Percentiles rank a stretch among this genome's conserved stretches.
phyloP scores from a whole-genome alignment of 2,329 filamentous ascomycete species.

The Ophidiomyces ophidiicola region DNA sequence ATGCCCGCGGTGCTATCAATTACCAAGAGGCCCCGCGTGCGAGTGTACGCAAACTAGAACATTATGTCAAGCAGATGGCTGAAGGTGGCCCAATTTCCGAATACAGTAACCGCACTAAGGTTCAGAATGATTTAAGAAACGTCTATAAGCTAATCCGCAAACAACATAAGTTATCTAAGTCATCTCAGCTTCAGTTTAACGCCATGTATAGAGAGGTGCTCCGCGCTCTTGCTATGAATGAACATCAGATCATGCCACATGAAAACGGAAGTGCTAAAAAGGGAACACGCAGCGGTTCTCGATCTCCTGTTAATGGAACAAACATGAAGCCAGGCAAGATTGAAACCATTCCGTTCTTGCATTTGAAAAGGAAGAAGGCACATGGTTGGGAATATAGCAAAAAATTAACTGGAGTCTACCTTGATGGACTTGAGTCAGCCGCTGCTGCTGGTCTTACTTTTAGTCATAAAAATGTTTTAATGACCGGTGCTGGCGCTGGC shows the following conservation, averaged over 20 bases:
- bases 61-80: slow-evolving; percentile 97
- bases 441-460: slow-evolving; percentile 81
- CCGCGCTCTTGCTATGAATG: slow-evolving; percentile 91
- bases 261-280: slow-evolving; percentile 57
- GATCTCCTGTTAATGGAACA: slow-evolving; percentile 10
- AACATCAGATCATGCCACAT: slow-evolving; percentile 87
- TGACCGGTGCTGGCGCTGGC: slow-evolving; percentile 95
- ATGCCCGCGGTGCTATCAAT: slow-evolving; percentile 80
- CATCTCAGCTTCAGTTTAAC: slow-evolving; percentile 93
- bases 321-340: slow-evolving; percentile 55
- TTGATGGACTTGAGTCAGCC: slow-evolving; percentile 81
- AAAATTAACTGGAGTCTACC: slow-evolving; percentile 85
- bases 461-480: slow-evolving; percentile 87
- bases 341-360: slow-evolving; percentile 94
- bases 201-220: slow-evolving; percentile 86
- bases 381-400: slow-evolving; percentile 99
- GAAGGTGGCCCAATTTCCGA: slow-evolving; percentile 97
- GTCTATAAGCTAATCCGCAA: slow-evolving; percentile 98
- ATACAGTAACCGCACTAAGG: slow-evolving; percentile 95
- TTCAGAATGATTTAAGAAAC: slow-evolving; percentile 84
- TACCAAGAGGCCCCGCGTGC: slow-evolving; percentile 78
- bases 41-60: slow-evolving; percentile 91
- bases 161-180: slow-evolving; percentile 94
- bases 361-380: slow-evolving; percentile 94
- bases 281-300: slow-evolving; percentile 39